These are phyloP conservation scores for Gloeophyllum trabeum DNA, from an alignment of 768 basidiomycete species.

Conservation along the genomic window DNA sequence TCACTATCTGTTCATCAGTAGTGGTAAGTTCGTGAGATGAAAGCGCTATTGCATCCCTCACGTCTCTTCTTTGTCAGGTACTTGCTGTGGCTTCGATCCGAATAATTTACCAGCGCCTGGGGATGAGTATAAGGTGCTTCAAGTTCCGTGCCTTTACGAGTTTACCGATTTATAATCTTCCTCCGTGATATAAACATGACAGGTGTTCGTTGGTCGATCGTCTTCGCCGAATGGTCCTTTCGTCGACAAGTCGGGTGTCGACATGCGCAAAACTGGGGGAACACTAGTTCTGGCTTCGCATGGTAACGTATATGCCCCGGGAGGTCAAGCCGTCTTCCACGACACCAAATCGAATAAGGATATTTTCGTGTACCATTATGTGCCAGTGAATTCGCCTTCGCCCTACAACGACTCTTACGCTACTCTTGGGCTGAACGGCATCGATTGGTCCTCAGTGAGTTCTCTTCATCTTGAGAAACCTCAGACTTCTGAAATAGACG, in stretches of 20 bases:
- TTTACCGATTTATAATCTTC: not conserved
- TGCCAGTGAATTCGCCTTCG: slow-evolving; percentile 7
- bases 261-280: slow-evolving; percentile 10
- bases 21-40: no score
- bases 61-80: not conserved
- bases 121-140: slow-evolving; percentile 12
- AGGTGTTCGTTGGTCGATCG: slow-evolving; percentile 14
- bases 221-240: slow-evolving; percentile 11
- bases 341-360: slow-evolving; percentile 6
- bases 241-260: slow-evolving; percentile 3
- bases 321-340: slow-evolving; percentile 7
- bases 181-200: not conserved
- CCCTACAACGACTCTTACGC: slow-evolving; percentile 8
- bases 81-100: slow-evolving; percentile 1
- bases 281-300: slow-evolving; percentile 16
- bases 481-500: no score
- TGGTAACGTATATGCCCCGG: slow-evolving; percentile 18
- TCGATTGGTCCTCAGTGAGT: slow-evolving; percentile 11
- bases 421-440: slow-evolving; percentile 7
- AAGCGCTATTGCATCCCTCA: no score
- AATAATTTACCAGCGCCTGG: slow-evolving; percentile 8
- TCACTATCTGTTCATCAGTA: slow-evolving; percentile 11
- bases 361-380: slow-evolving; percentile 10
- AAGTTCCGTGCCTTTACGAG: no score
- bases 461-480: not conserved